These are phyloP conservation scores for Blastobotrys proliferans DNA, from an alignment of 1,139 yeast genomes.

Conservation along the genomic window DNA sequence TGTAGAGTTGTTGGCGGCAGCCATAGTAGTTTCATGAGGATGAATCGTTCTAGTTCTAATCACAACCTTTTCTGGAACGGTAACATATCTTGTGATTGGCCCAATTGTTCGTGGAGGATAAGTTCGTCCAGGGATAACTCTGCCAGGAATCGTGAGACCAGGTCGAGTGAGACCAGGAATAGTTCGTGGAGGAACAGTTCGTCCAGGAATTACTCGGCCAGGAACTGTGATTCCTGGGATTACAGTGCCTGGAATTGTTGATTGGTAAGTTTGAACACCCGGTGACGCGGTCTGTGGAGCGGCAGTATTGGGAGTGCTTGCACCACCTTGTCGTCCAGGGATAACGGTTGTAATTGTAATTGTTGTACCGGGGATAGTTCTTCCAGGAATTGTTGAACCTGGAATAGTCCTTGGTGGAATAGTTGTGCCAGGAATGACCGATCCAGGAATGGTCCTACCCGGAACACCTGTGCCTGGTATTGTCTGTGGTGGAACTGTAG, in stretches of 20 bases:
- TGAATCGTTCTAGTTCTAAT: neutral
- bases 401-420: constrained; percentile 17
- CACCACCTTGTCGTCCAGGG: too few species aligned
- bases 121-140: constrained; percentile 17
- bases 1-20: neutral
- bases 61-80: constrained; percentile 3
- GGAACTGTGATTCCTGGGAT: constrained; percentile 19
- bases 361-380: constrained; percentile 18
- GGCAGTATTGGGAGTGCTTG: constrained; percentile 4
- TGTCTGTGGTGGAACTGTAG: constrained; percentile 14
- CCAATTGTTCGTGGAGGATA: constrained; percentile 16
- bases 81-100: constrained; percentile 11
- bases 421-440: constrained; percentile 15
- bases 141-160: constrained; percentile 15
- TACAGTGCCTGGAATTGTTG: constrained; percentile 17
- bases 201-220: neutral
- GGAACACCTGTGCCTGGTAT: constrained; percentile 16
- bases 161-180: constrained; percentile 16
- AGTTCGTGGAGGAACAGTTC: constrained; percentile 2
- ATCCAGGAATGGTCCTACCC: neutral
- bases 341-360: constrained; percentile 9
- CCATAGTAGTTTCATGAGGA: neutral
- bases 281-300: neutral
- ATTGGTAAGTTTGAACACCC: too few species aligned
- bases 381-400: constrained; percentile 17